Base-by-base conservation (phyloP, 176 grass and related monocot genomes). In the Eleusine coracana region DNA sequence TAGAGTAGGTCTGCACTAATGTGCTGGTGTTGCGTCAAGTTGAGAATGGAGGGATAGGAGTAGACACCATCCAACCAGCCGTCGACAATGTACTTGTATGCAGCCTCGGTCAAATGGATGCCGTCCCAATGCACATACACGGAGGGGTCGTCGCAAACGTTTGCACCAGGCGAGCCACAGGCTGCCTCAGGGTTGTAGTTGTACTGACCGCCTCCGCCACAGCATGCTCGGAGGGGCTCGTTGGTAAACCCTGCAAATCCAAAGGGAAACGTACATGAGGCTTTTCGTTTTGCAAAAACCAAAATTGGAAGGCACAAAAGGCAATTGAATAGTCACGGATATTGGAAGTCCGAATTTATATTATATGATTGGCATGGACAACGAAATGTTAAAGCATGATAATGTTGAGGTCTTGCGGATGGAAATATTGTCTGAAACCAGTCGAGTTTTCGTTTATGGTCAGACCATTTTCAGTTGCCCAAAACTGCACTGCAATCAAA, bases 41-140 rank as follows among this genome's bases (percentile, higher is more conserved):
- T 82, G 3, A 88, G 83, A 40, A 94, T 84, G 44, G 92, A 60
- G 1, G 90, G 93, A 27, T 87, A 56, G 29, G 90, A 81, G 66
- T 87, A 91, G 3, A 85, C 76, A 0, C 88, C 93, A 46, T 78
- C 84, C 10, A 96, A 84, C 86, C 87, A 91, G 37, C 61, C 80
- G 7, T 61, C 18, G 42, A 83, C 86, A 56, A 96, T 72, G 75
- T 41, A 73, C 31, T 70, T 87, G 79, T 96, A 85, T 36, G 86
- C 88, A 20, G 88, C 82, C 55, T 96, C 88, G 13, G 90, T 92
- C 7, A 85, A 70, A 83, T 96, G 93, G 34, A 92, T 39, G 25
- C 86, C 90, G 55, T 96, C 93, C 88, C 86, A 93, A 37, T 82
- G 64, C 3, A 92, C 58, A 37, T 84, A 86, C 1, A 46, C 21